Evolutionary conservation across 768 basidiomycete genomes (phyloP).

Genomic region (Psilocybe azurescens): DNA sequence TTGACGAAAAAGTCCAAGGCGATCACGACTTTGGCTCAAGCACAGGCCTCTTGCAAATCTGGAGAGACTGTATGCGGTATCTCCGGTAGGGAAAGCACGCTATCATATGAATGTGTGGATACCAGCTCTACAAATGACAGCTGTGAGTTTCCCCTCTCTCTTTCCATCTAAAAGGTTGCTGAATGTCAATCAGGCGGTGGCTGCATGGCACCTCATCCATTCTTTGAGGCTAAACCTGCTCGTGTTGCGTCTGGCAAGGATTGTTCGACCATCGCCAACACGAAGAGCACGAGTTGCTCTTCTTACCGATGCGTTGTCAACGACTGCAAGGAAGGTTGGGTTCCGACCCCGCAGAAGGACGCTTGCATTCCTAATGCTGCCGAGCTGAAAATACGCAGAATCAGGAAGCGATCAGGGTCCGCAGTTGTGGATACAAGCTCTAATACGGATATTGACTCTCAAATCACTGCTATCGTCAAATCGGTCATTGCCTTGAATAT

Average conservation of each 20-base stretch:
- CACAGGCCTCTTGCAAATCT: constrained; percentile 31
- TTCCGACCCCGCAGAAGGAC: constrained; percentile 22
- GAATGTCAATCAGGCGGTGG: constrained; percentile 39
- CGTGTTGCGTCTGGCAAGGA: constrained; percentile 27
- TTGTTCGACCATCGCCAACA: constrained; percentile 35
- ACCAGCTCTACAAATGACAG: constrained; percentile 39
- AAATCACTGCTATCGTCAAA: constrained; percentile 25
- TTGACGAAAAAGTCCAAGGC: constrained; percentile 18
- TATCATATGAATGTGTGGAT: constrained; percentile 46
- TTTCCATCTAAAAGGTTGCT: not conserved
- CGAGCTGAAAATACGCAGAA: constrained; percentile 20
- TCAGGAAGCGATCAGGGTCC: constrained; percentile 22
- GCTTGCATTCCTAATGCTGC: constrained; percentile 24
- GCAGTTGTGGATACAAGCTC: constrained; percentile 13
- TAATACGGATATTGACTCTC: constrained; percentile 15
- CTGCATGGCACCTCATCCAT: constrained; percentile 42
- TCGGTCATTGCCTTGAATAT: constrained; percentile 26
- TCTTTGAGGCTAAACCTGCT: constrained; percentile 22
- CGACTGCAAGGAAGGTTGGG: constrained; percentile 34
- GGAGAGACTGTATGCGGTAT: constrained; percentile 44
- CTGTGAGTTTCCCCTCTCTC: constrained; percentile 33
- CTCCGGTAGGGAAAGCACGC: constrained; percentile 30
- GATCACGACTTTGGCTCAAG: constrained; percentile 35
- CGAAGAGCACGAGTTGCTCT: constrained; percentile 27
- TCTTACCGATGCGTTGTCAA: constrained; percentile 32